Conservation (phyloP, 345 rosid genomes). For the Cardamine occulta region DNA sequence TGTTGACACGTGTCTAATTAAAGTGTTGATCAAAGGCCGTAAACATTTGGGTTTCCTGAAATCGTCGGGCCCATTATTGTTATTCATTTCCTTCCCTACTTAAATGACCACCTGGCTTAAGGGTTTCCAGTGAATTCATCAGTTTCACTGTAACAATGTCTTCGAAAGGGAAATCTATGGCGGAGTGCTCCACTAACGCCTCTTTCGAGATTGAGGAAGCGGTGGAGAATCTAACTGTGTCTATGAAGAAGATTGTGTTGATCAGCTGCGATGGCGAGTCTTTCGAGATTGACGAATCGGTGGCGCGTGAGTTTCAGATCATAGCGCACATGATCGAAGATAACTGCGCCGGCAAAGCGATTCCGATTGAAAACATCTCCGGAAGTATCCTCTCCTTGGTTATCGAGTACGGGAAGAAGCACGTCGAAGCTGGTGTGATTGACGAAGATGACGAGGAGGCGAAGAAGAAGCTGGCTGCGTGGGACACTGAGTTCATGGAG, state of each 20-base stretch:
- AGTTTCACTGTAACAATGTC: not conserved
- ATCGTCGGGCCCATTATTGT: not conserved
- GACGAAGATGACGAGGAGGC: not conserved
- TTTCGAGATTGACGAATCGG: not conserved
- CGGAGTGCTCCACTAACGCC: not conserved
- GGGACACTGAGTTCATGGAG: not conserved
- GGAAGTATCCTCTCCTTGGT: not conserved
- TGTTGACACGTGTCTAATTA: no score
- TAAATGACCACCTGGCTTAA: not conserved
- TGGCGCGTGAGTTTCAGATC: conserved; percentile 2
- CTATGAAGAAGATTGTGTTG: not conserved
- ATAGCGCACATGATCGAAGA: not conserved
- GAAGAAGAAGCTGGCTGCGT: not conserved
- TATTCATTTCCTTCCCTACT: not conserved
- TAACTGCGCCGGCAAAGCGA: not conserved
- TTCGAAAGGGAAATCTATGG: not conserved
- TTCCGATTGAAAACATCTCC: not conserved
- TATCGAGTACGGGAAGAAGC: not conserved
- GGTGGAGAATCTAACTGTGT: not conserved
- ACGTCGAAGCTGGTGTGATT: not conserved
- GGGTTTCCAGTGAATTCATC: not conserved
- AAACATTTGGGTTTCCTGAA: not conserved
- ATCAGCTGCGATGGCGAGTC: not conserved
- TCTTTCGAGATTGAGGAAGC: not conserved
- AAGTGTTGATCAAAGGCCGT: not conserved